Evolutionary conservation across 441 rosid genomes (phyloP).

Genomic region (Erodium trifolium): DNA sequence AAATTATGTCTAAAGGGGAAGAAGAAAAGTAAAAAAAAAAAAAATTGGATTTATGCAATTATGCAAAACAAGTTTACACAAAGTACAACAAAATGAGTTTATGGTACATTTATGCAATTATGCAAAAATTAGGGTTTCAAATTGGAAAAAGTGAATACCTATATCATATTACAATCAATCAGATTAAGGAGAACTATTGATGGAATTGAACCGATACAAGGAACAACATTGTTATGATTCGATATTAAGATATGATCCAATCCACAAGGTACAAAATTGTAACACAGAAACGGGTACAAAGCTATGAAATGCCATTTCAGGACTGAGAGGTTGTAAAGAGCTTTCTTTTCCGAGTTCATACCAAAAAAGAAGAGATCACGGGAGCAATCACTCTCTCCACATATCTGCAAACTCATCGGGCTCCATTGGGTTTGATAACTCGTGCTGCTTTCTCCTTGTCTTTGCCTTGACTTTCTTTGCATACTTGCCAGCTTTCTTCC

Average conservation of each 20-base stretch:
- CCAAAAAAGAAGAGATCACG: not conserved
- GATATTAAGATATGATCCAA: not conserved
- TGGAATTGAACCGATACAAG: no score
- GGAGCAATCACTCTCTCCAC: constrained; percentile 58
- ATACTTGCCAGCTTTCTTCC: constrained; percentile 61
- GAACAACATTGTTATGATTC: not conserved
- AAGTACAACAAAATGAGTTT: no score
- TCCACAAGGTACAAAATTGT: not conserved
- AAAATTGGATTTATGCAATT: no score
- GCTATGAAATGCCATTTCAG: not conserved
- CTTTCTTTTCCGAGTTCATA: not conserved
- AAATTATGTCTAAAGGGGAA: no score
- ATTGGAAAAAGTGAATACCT: no score
- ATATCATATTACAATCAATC: no score
- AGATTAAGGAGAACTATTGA: no score
- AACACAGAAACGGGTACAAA: not conserved
- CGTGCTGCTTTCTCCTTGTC: constrained; percentile 82
- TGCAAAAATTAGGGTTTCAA: no score
- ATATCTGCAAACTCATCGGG: constrained; percentile 89
- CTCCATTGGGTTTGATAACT: constrained; percentile 64
- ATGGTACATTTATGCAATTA: no score
- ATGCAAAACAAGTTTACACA: no score
- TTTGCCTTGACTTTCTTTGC: constrained; percentile 88
- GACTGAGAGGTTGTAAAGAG: not conserved
- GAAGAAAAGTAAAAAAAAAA: no score